Conservation (phyloP, 345 rosid species). For the Populus tremula region DNA sequence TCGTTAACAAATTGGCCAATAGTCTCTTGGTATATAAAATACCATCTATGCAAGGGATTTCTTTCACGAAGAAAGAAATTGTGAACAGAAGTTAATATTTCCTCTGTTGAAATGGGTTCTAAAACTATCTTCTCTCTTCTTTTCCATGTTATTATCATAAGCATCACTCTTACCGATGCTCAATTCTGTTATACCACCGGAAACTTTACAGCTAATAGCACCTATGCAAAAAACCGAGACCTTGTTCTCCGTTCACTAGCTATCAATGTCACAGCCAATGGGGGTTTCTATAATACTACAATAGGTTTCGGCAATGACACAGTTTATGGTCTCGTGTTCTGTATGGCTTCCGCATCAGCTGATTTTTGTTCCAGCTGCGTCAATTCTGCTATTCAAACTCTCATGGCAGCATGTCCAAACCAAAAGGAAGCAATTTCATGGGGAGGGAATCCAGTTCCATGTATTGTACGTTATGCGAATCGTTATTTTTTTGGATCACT, state of each 20-base stretch:
- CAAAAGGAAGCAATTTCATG: constrained; percentile 23
- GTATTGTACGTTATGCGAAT: constrained; percentile 28
- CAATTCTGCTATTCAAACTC: constrained; percentile 1
- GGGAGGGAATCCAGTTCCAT: constrained; percentile 10
- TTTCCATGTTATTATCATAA: too few species aligned
- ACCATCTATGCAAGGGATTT: too few species aligned
- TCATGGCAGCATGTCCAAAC: constrained; percentile 20
- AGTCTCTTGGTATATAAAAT: too few species aligned
- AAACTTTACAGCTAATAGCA: not conserved
- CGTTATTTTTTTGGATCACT: constrained; percentile 11
- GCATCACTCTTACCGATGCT: not conserved
- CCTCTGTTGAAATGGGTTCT: not conserved
- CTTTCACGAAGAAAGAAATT: too few species aligned
- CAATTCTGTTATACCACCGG: not conserved
- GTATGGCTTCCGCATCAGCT: constrained; percentile 4
- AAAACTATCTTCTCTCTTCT: not conserved
- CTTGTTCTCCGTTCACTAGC: constrained; percentile 18
- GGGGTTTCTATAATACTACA: constrained; percentile 24
- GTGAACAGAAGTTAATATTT: too few species aligned
- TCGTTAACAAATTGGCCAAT: too few species aligned
- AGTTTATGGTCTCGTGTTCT: constrained; percentile 21
- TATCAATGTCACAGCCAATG: constrained; percentile 15
- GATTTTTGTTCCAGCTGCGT: constrained; percentile 20
- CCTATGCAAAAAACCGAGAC: not conserved
- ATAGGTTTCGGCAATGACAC: constrained; percentile 17